phyloP scores from a whole-genome alignment of 495 filamentous ascomycete species.

The Tetracladium marchalianum region DNA sequence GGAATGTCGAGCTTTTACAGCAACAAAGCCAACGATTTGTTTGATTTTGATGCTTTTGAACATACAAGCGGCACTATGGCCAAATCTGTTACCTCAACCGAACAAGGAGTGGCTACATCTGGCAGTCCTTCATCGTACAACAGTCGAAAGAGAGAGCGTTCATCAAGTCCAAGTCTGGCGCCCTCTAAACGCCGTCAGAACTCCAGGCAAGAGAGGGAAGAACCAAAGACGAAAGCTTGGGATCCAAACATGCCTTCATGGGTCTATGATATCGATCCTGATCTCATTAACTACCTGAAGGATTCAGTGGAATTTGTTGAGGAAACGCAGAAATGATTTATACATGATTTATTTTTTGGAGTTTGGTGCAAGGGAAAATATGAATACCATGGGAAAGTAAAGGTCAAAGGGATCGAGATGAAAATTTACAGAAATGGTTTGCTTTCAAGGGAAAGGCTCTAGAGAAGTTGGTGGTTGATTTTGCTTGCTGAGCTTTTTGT shows the following conservation, averaged over 20 bases:
- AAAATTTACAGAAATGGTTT: too few species aligned
- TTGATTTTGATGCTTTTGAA: conserved; percentile 23
- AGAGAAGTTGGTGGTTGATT: too few species aligned
- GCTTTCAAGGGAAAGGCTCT: too few species aligned
- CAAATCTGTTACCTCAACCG: conserved; percentile 14
- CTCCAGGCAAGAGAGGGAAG: too few species aligned
- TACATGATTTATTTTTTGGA: too few species aligned
- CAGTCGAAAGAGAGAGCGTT: conserved; percentile 4
- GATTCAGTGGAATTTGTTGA: conserved; percentile 40
- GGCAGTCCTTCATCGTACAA: not conserved
- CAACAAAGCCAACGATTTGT: conserved; percentile 2
- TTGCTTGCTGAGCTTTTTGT: too few species aligned
- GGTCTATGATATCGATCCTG: conserved; percentile 37
- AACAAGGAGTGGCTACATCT: conserved; percentile 1
- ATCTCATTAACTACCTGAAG: conserved; percentile 35
- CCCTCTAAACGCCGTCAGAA: conserved; percentile 4
- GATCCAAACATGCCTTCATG: conserved; percentile 29
- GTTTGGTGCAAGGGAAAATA: too few species aligned
- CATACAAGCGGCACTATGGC: conserved; percentile 5
- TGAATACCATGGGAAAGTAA: too few species aligned
- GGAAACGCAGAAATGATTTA: not conserved
- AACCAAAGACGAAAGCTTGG: not conserved
- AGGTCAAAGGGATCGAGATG: too few species aligned
- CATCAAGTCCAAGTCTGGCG: conserved; percentile 1
- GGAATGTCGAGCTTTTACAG: conserved; percentile 5